Percentiles rank a stretch among this genome's conserved stretches.
phyloP scores from a whole-genome alignment of 148 eudicot species.

The Rhododendron ferrugineum region DNA sequence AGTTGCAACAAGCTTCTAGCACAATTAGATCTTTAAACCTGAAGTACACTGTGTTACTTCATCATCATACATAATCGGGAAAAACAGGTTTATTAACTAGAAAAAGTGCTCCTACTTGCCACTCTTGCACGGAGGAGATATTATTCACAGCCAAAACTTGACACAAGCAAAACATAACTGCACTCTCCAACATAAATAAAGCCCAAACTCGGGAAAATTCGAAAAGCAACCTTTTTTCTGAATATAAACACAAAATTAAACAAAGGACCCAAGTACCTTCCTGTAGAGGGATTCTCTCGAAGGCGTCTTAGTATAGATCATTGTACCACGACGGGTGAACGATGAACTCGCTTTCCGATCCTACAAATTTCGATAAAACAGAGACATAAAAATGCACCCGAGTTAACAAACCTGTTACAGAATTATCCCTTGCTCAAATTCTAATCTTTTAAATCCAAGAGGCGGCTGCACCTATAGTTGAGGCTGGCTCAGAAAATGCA shows the following conservation, averaged over 20 bases:
- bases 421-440: background rate
- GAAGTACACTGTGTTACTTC: background rate
- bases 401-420: background rate
- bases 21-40: background rate
- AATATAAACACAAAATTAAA: background rate
- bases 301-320: conserved; percentile 79
- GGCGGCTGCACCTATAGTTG: background rate
- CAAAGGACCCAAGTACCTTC: conserved; percentile 42
- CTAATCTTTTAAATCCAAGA: background rate
- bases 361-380: conserved; percentile 28
- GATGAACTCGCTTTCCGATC: conserved; percentile 53
- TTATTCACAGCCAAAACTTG: background rate
- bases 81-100: background rate
- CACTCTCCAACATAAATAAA: background rate
- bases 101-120: background rate
- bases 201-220: background rate
- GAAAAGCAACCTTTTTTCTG: background rate
- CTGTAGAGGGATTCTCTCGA: conserved; percentile 57
- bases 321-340: conserved; percentile 67
- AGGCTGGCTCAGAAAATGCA: too few relatives aligned
- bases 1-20: background rate
- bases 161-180: background rate
- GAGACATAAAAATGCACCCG: background rate
- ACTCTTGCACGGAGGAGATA: background rate
- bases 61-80: background rate